Percentiles rank a stretch among this genome's conserved stretches.
Evolutionary conservation across 2,329 filamentous ascomycete species (phyloP).

Genomic region (Claviceps purpurea): DNA sequence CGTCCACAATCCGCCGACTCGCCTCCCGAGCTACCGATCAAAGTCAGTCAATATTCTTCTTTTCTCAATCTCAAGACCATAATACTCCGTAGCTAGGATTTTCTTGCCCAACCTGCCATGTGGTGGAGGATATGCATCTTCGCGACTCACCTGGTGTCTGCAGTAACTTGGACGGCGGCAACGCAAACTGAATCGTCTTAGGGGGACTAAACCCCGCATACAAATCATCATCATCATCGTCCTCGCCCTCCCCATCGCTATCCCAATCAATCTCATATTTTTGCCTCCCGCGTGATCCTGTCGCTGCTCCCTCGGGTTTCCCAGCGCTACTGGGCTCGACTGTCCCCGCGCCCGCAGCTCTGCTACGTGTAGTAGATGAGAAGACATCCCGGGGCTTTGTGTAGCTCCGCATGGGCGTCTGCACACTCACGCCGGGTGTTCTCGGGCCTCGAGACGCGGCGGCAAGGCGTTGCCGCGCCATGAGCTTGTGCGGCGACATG

Average conservation of each 20-base stretch:
- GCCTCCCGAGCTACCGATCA: slow-evolving; percentile 53
- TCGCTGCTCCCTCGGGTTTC: slow-evolving; percentile 1
- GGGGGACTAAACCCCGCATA: slow-evolving; percentile 74
- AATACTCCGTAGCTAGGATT: background rate
- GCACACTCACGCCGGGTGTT: slow-evolving; percentile 75
- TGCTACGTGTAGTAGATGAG: slow-evolving; percentile 11
- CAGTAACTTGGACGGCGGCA: slow-evolving; percentile 62
- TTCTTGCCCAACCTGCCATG: background rate
- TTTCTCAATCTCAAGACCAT: background rate
- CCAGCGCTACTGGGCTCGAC: background rate
- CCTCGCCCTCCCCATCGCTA: slow-evolving; percentile 58
- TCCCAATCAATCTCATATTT: slow-evolving; percentile 58
- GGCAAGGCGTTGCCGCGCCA: slow-evolving; percentile 27
- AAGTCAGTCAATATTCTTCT: background rate
- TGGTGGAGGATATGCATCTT: no score
- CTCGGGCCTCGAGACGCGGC: slow-evolving; percentile 37
- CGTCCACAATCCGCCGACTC: slow-evolving; percentile 67
- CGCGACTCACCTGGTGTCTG: slow-evolving; percentile 58
- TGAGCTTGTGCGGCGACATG: slow-evolving; percentile 52
- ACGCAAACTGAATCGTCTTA: slow-evolving; percentile 79
- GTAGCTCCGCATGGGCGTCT: slow-evolving; percentile 48
- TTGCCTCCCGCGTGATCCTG: slow-evolving; percentile 13
- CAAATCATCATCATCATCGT: slow-evolving; percentile 44
- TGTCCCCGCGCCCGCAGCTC: background rate
- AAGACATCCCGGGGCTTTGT: slow-evolving; percentile 39